phyloP scores from a whole-genome alignment of 805 yeast genomes.

The Pichia thaimueangensis region DNA sequence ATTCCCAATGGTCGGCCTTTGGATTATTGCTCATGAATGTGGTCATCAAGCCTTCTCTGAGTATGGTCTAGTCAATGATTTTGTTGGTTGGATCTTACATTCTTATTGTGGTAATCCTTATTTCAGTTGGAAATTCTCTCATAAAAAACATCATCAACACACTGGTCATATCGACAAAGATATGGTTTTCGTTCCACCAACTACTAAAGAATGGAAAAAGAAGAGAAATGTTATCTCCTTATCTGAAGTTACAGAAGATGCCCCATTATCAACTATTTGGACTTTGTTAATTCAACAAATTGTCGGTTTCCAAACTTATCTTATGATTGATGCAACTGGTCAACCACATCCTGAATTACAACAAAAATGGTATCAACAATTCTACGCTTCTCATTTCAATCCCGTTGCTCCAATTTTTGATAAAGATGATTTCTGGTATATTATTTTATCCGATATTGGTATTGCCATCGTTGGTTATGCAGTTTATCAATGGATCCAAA shows the following conservation, averaged over 20 bases:
- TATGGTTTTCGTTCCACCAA: conserved; percentile 53
- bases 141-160: conserved; percentile 57
- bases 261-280: conserved; percentile 43
- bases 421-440: conserved; percentile 46
- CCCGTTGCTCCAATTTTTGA: conserved; percentile 53
- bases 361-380: conserved; percentile 27
- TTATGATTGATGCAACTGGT: conserved; percentile 51
- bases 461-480: conserved; percentile 37
- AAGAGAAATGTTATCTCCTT: conserved; percentile 28
- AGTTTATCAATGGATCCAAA: conserved; percentile 47
- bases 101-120: conserved; percentile 53
- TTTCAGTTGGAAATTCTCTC: conserved; percentile 57
- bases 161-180: conserved; percentile 56
- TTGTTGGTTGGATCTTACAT: conserved; percentile 56
- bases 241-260: conserved; percentile 46
- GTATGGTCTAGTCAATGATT: conserved; percentile 45
- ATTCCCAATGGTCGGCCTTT: conserved; percentile 53
- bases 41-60: conserved; percentile 60
- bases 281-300: conserved; percentile 47
- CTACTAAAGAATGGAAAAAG: conserved; percentile 40
- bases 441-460: conserved; percentile 51
- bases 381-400: conserved; percentile 45
- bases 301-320: conserved; percentile 48
- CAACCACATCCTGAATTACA: conserved; percentile 37
- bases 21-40: conserved; percentile 62